Conservation (phyloP, 2,329 filamentous ascomycete species). For the Alternaria incomplexa region DNA sequence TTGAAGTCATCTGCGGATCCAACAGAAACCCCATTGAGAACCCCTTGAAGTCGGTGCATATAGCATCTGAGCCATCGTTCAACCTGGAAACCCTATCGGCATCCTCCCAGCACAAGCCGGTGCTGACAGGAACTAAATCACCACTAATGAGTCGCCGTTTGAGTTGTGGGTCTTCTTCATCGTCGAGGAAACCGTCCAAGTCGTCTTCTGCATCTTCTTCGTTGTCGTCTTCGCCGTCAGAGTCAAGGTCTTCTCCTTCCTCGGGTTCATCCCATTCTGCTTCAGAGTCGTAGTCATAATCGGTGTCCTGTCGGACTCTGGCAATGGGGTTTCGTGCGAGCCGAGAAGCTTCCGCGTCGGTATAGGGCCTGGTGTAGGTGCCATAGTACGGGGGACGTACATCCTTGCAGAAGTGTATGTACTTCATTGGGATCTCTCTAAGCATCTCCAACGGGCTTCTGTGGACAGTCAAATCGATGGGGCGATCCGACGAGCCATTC, state of each 20-base stretch:
- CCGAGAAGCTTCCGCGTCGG: slow-evolving; percentile 52
- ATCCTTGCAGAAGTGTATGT: slow-evolving; percentile 66
- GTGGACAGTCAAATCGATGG: slow-evolving; percentile 53
- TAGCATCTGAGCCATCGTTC: slow-evolving; percentile 54
- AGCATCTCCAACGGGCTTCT: slow-evolving; percentile 53
- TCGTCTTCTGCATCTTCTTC: slow-evolving; percentile 81
- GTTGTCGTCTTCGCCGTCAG: slow-evolving; percentile 70
- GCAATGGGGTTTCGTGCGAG: slow-evolving; percentile 61
- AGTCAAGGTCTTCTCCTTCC: slow-evolving; percentile 70
- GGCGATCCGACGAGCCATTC: slow-evolving; percentile 50
- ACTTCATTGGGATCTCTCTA: slow-evolving; percentile 66
- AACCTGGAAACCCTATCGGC: slow-evolving; percentile 48
- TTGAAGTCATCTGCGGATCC: slow-evolving; percentile 61
- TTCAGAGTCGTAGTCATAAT: slow-evolving; percentile 88
- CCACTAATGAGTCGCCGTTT: slow-evolving; percentile 66
- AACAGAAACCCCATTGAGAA: slow-evolving; percentile 77
- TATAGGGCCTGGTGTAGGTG: slow-evolving; percentile 69
- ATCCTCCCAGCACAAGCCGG: slow-evolving; percentile 85
- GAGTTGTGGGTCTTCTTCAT: slow-evolving; percentile 69
- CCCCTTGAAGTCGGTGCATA: slow-evolving; percentile 59
- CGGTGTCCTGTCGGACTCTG: slow-evolving; percentile 65
- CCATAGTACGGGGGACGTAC: slow-evolving; percentile 73
- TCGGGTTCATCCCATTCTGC: slow-evolving; percentile 82
- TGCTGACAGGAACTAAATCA: slow-evolving; percentile 76
- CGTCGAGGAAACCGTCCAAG: slow-evolving; percentile 88